Conservation (phyloP, 768 basidiomycete species). For the Lactifluus echinatus region DNA sequence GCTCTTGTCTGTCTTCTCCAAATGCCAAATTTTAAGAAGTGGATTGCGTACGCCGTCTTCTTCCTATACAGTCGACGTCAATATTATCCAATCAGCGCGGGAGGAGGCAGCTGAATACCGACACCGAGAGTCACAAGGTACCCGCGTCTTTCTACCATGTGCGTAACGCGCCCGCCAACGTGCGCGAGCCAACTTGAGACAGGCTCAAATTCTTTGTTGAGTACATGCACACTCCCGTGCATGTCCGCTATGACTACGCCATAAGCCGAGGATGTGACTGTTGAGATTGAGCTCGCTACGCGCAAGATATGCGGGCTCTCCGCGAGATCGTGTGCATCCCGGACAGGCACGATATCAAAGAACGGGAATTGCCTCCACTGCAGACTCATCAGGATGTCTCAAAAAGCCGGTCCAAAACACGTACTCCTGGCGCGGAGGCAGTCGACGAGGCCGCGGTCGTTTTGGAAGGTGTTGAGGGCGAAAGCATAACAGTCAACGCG, state of each 20-base stretch:
- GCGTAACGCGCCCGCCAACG: conserved; percentile 70
- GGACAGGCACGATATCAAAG: conserved; percentile 73
- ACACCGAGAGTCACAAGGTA: conserved; percentile 87
- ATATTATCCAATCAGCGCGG: background rate
- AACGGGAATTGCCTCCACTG: conserved; percentile 89
- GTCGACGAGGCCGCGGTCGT: conserved; percentile 3
- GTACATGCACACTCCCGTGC: conserved; percentile 71
- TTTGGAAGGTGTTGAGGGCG: background rate
- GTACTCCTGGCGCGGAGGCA: conserved; percentile 10
- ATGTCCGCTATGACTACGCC: conserved; percentile 78
- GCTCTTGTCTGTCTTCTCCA: conserved; percentile 60
- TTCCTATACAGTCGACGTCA: conserved; percentile 41
- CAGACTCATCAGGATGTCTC: background rate
- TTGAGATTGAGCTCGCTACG: conserved; percentile 67
- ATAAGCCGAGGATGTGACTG: conserved; percentile 49
- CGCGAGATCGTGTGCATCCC: conserved; percentile 68
- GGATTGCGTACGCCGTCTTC: conserved; percentile 61
- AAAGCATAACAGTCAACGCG: background rate
- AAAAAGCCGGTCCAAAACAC: background rate
- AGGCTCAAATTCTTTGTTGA: conserved; percentile 67
- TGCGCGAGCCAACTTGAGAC: conserved; percentile 73
- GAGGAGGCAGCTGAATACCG: conserved; percentile 26
- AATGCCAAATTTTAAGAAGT: conserved; percentile 83
- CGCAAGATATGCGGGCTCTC: conserved; percentile 70
- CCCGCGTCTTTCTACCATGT: conserved; percentile 75